phyloP scores from a whole-genome alignment of 768 basidiomycete genomes.

The Pleurotus platypus region DNA sequence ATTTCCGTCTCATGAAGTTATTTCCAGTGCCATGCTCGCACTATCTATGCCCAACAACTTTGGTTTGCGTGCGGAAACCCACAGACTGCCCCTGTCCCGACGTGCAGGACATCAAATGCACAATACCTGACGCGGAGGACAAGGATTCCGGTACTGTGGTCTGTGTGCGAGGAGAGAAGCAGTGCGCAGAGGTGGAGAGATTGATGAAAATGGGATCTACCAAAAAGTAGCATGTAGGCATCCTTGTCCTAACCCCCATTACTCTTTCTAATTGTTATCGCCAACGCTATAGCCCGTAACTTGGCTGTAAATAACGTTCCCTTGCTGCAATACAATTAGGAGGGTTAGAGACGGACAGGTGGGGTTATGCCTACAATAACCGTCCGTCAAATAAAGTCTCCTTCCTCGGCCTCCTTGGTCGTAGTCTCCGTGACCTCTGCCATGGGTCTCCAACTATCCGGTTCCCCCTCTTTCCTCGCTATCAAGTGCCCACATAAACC shows the following conservation, averaged over 20 bases:
- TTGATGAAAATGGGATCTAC: conserved; percentile 38
- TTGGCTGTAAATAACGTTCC: too few species aligned
- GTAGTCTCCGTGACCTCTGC: neutral
- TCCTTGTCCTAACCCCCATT: neutral
- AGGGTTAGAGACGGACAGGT: too few species aligned
- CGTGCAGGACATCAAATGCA: conserved; percentile 72
- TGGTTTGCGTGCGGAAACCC: conserved; percentile 62
- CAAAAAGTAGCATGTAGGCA: conserved; percentile 21
- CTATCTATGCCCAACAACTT: conserved; percentile 74
- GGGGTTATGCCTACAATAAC: too few species aligned
- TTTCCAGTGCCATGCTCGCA: conserved; percentile 64
- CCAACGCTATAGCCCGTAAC: too few species aligned
- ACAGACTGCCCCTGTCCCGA: conserved; percentile 79
- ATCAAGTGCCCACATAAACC: conserved; percentile 25
- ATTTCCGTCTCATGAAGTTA: neutral
- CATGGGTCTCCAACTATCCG: conserved; percentile 22
- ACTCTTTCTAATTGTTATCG: too few species aligned
- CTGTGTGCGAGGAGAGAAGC: conserved; percentile 64
- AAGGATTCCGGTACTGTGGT: conserved; percentile 56
- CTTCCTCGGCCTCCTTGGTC: neutral
- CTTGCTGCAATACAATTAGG: too few species aligned
- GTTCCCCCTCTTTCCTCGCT: conserved; percentile 25
- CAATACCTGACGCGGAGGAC: conserved; percentile 60
- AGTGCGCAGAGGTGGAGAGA: conserved; percentile 59
- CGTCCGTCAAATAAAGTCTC: too few species aligned